These are phyloP conservation scores for Tripterygium wilfordii DNA, from an alignment of 177 flowering plant genomes.

Conservation along the genomic window DNA sequence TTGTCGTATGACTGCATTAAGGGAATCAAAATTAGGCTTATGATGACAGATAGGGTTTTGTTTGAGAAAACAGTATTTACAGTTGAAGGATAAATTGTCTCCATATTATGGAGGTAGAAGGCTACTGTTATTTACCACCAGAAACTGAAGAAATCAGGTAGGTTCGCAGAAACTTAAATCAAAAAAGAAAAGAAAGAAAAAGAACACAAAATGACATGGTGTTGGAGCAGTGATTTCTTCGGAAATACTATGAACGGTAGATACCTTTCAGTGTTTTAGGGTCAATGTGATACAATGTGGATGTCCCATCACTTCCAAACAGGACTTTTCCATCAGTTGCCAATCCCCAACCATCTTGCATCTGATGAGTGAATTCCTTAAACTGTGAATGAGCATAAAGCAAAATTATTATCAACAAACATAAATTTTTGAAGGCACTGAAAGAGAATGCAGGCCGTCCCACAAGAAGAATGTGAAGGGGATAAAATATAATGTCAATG, in stretches of 20 bases:
- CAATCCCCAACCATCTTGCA: slow-evolving; percentile 99
- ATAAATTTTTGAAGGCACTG: background rate
- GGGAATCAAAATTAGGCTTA: background rate
- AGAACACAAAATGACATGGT: background rate
- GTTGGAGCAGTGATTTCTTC: background rate
- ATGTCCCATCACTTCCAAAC: slow-evolving; percentile 96
- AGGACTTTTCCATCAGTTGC: slow-evolving; percentile 92
- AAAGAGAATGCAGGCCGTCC: background rate
- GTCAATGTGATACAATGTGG: slow-evolving; percentile 71
- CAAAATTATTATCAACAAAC: slow-evolving; percentile 3
- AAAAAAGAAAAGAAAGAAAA: background rate
- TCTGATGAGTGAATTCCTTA: slow-evolving; percentile 58
- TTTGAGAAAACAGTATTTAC: too few species aligned
- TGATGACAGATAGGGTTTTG: too few species aligned
- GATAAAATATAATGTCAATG: too few species aligned
- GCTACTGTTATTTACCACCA: too few species aligned
- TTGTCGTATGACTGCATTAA: slow-evolving; percentile 44
- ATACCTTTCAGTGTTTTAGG: slow-evolving; percentile 72
- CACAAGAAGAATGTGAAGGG: too few species aligned
- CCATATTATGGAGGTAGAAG: too few species aligned
- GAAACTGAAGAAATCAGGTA: too few species aligned
- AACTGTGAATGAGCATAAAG: slow-evolving; percentile 30
- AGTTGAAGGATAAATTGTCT: too few species aligned
- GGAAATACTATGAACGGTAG: slow-evolving; percentile 2
- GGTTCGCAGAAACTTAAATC: too few species aligned